Base-by-base conservation (phyloP, 2,329 filamentous ascomycete species). In the Ophiostoma ips region DNA sequence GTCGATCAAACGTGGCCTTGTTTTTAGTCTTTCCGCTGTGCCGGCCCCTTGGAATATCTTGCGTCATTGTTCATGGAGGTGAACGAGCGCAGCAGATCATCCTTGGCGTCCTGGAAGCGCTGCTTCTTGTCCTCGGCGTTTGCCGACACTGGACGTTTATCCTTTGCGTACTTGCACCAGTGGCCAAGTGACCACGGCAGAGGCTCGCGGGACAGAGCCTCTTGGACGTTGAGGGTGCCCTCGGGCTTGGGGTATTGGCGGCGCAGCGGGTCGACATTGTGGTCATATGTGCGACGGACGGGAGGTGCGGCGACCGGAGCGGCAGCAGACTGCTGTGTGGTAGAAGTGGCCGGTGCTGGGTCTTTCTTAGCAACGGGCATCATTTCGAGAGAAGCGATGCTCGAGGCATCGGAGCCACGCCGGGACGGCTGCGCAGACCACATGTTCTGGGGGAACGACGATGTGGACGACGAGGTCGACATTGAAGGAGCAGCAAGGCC, bases 61-160 rank as follows among this genome's bases (percentile, higher is more conserved):
- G 24, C 8, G 24, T 8, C 8, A 4, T 28, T 28, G 24, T 8
- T 8, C 40, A 43, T 16, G 15, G 40, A 16, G 13, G 24, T 21
- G 16, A 16, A 16, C 31, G 64, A 64, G 44, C 64, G 64, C 15
- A 71, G 64, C 15, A 77, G 62, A 33, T 72, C 65, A 52, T 59
- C 62, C 66, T 77, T 77, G 28, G 65, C 66, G 34, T 66, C 64
- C 48, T 71, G 70, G 36, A 76, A 64, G 43, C 69, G 66, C 52
- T 60, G 61, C 45, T 43, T 44, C 2, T 36, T 21, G 4, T 11
- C 38, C 15, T 61, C 61, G 36, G 66, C 66, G 43, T 63, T 60
- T 52, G 63, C 58, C 35, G 61, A 55, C 16, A 63, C 51, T 12
- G 57, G 58, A 40, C 55, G 53, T 52, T 54, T 57, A 53, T 60